A percentile compares a stretch with the other conserved stretches of the same genome.
Evolutionary conservation across 208 protist genomes (phyloP).

Genomic region (Borovskyia barvae): DNA sequence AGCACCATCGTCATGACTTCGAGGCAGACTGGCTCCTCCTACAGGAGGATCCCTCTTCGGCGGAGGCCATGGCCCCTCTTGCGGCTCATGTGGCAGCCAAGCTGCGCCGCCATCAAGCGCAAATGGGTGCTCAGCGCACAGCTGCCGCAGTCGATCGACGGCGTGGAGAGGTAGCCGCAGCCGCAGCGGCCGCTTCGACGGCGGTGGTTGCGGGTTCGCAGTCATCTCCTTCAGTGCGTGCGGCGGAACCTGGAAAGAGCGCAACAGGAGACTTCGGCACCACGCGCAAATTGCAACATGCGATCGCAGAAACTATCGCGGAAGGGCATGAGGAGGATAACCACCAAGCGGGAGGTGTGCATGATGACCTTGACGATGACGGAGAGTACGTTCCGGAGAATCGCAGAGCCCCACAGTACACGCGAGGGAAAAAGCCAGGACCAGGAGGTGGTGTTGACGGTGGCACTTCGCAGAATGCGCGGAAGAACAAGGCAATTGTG

Average conservation of each 20-base stretch:
- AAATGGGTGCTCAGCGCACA: conserved; percentile 11
- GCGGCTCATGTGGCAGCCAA: conserved; percentile 35
- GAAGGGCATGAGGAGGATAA: too few relatives aligned
- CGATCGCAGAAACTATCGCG: too few relatives aligned
- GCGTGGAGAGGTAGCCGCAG: neutral
- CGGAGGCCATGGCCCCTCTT: conserved; percentile 21
- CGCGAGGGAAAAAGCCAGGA: neutral
- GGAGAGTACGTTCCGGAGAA: conserved; percentile 44
- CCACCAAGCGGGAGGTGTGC: neutral
- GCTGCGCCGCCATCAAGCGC: conserved; percentile 40
- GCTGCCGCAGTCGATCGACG: conserved; percentile 18
- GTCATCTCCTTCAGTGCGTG: neutral
- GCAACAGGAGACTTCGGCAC: too few relatives aligned
- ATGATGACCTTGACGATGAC: conserved; percentile 21
- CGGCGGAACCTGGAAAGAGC: too few relatives aligned
- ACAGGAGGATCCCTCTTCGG: conserved; percentile 43
- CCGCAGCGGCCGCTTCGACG: neutral
- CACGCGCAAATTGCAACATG: too few relatives aligned
- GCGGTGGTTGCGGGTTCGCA: too few relatives aligned
- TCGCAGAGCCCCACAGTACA: conserved; percentile 20
- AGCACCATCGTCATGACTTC: conserved; percentile 63
- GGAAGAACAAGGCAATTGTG: neutral
- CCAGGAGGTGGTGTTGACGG: neutral
- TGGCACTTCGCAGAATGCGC: neutral
- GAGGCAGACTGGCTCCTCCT: conserved; percentile 67